Percentiles rank a stretch among this genome's conserved stretches.
Conservation (phyloP, 2,329 filamentous ascomycete genomes). For the Nemania abortiva region DNA sequence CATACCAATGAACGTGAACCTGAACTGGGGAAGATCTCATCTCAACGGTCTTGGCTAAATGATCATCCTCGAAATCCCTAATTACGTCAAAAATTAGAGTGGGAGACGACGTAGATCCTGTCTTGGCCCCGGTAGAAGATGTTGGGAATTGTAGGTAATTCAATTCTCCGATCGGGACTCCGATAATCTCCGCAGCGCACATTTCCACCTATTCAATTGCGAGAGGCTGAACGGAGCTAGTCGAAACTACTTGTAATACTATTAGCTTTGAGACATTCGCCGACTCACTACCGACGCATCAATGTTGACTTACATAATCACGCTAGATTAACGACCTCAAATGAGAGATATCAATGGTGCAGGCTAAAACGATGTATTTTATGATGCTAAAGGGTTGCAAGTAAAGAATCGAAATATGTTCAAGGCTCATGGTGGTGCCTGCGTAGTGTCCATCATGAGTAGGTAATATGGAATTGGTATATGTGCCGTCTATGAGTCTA, state of each 20-base stretch:
- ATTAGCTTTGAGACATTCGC: background rate
- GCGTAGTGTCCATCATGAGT: background rate
- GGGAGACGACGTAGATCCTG: background rate
- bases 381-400: background rate
- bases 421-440: slow-evolving; percentile 3
- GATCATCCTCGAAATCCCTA: background rate
- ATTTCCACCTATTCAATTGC: too few relatives aligned
- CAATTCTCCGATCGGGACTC: background rate
- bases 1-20: background rate
- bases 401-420: slow-evolving; percentile 17
- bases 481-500: slow-evolving; percentile 28
- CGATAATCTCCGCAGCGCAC: background rate
- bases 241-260: background rate
- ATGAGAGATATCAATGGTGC: background rate
- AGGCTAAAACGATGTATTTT: background rate
- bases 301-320: background rate
- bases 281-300: background rate
- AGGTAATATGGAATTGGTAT: background rate
- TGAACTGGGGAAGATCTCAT: background rate
- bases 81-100: background rate
- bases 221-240: background rate
- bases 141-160: background rate
- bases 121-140: background rate
- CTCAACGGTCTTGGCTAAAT: background rate
- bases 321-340: background rate